Evolutionary conservation across 805 yeast genomes (phyloP), one percentile per base, ranked within the genome.

Genomic region (Millerozyma acaciae): DNA sequence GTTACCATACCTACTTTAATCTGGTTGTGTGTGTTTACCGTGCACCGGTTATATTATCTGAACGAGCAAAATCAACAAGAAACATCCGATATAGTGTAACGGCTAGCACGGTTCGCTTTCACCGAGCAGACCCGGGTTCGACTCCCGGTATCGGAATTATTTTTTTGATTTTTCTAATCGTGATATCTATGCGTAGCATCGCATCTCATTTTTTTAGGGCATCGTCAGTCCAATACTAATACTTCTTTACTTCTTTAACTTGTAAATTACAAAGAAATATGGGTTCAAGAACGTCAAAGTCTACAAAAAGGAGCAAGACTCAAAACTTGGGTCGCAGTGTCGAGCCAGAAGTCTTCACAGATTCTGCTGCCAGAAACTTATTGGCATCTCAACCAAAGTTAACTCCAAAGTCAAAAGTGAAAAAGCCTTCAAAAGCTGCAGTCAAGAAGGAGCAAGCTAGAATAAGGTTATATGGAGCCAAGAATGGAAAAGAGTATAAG

Each of bases 81-180:
- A 27, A 8, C 16, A 26, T 65, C 71, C 71, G 71, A 64, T 65
- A 60, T 66, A 61, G 72, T 66, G 72, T 66, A 66, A 64, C 70
- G 72, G 72, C 65, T 66, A 66, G 62, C 72, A 66, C 72, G 68
- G 72, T 65, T 65, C 70, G 67, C 72, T 66, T 62, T 66, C 71
- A 65, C 72, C 67, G 70, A 64, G 70, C 70, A 65, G 52, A 65
- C 70, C 72, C 81, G 84, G 84, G 84, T 78, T 78, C 84, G 83
- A 78, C 82, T 77, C 84, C 84, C 84, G 81, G 85, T 70, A 76
- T 76, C 83, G 84, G 84, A 78, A 72, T 37, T 39, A 42, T 38
- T 30, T 33, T 33, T 29, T 26, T 30, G 10, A 8, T 6, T 23
- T 23, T 7, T 15, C 7, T 23, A n/a, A n/a, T n/a, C 7, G n/a